Percentiles rank a stretch among this genome's conserved stretches.
These are phyloP conservation scores for Ehretia macrophylla DNA, from an alignment of 257 asterid genomes.

Conservation along the genomic window DNA sequence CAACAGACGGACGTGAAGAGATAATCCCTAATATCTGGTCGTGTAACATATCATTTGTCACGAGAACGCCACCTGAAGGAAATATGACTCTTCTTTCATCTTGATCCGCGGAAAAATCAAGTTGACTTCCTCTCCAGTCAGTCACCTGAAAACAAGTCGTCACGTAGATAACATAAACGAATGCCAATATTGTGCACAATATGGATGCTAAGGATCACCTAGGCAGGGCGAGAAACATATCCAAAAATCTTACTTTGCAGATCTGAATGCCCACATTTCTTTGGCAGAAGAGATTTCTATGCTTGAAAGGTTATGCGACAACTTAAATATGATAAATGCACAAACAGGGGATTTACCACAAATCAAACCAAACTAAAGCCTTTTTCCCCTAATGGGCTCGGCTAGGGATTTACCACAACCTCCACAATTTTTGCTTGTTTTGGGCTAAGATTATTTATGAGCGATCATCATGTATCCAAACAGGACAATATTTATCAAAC, in stretches of 20 bases:
- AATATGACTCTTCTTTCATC: constrained; percentile 52
- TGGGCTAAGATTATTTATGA: too few relatives aligned
- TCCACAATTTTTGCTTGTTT: too few relatives aligned
- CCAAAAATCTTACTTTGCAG: neutral
- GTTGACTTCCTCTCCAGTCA: constrained; percentile 74
- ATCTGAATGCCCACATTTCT: too few relatives aligned
- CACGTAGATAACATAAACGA: neutral
- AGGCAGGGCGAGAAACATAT: neutral
- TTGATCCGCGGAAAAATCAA: constrained; percentile 67
- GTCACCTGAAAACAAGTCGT: constrained; percentile 48
- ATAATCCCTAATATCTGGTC: constrained; percentile 47
- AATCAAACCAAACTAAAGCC: too few relatives aligned
- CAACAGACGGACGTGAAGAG: constrained; percentile 35
- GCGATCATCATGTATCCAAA: too few relatives aligned
- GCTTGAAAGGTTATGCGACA: too few relatives aligned
- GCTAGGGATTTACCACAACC: too few relatives aligned
- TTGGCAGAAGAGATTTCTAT: too few relatives aligned
- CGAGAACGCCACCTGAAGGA: constrained; percentile 85
- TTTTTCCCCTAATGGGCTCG: too few relatives aligned
- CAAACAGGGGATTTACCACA: too few relatives aligned
- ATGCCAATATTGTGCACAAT: neutral
- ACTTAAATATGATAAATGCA: too few relatives aligned
- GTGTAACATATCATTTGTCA: constrained; percentile 55
- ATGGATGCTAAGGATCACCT: neutral
- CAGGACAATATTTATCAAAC: too few relatives aligned